phyloP scores from a whole-genome alignment of 2,329 filamentous ascomycete genomes.

The Aspergillus unguis region DNA sequence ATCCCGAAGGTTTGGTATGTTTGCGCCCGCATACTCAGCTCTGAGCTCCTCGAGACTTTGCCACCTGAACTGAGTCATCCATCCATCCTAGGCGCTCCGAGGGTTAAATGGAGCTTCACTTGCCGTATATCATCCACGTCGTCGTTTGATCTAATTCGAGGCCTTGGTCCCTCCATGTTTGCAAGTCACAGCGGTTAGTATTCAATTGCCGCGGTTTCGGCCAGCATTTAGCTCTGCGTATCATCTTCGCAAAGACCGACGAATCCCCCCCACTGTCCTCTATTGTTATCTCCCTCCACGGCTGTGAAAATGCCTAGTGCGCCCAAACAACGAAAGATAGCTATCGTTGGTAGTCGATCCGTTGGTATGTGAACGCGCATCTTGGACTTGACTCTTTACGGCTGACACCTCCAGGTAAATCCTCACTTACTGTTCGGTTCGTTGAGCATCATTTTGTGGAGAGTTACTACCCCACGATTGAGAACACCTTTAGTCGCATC shows the following conservation, averaged over 20 bases:
- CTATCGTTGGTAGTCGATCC: constrained; percentile 90
- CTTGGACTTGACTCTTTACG: constrained; percentile 2
- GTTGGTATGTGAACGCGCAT: constrained; percentile 60
- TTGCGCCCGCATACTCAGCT: constrained; percentile 12
- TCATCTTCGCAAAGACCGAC: background rate
- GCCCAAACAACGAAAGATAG: constrained; percentile 88
- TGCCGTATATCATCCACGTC: background rate
- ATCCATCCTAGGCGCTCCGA: constrained; percentile 3
- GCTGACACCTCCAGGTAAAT: constrained; percentile 65
- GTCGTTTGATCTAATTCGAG: background rate
- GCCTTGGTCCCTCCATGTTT: background rate
- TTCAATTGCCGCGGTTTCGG: background rate
- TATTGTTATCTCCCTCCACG: constrained; percentile 2
- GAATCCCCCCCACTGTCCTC: background rate
- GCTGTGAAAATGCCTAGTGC: constrained; percentile 59
- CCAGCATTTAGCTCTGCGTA: background rate
- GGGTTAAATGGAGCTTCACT: background rate
- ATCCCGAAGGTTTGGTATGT: constrained; percentile 15
- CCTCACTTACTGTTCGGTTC: constrained; percentile 92
- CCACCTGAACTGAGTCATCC: constrained; percentile 16
- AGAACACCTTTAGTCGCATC: constrained; percentile 96
- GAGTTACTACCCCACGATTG: constrained; percentile 98
- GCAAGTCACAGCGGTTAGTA: background rate
- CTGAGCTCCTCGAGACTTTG: constrained; percentile 9
- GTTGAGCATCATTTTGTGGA: constrained; percentile 98